phyloP scores from a whole-genome alignment of 371 early-diverging fungal genomes.

The Mucor racemosus region DNA sequence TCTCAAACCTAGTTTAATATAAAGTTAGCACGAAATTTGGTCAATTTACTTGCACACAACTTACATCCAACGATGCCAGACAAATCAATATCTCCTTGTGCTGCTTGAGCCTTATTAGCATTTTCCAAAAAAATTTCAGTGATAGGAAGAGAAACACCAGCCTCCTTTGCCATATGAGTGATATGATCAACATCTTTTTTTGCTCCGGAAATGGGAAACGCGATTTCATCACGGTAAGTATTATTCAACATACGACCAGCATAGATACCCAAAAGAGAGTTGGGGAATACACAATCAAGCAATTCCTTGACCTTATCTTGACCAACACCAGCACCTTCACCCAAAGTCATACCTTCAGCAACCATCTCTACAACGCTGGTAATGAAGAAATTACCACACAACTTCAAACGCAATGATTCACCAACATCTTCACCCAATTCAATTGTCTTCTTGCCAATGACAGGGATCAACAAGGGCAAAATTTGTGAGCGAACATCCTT shows the following conservation, averaged over 20 bases:
- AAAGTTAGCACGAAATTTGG: background rate
- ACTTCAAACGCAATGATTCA: slow-evolving; percentile 58
- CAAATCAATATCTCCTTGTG: slow-evolving; percentile 46
- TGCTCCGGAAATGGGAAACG: slow-evolving; percentile 36
- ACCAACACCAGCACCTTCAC: slow-evolving; percentile 60
- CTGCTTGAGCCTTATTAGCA: slow-evolving; percentile 21
- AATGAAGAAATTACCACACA: slow-evolving; percentile 73
- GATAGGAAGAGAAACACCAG: slow-evolving; percentile 30
- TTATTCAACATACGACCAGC: slow-evolving; percentile 41
- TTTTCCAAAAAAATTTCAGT: slow-evolving; percentile 35
- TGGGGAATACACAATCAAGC: slow-evolving; percentile 59
- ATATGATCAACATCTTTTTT: slow-evolving; percentile 50
- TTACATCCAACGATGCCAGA: slow-evolving; percentile 44
- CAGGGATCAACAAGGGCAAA: slow-evolving; percentile 34
- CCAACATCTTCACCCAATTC: slow-evolving; percentile 56
- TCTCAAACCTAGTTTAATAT: slow-evolving; percentile 10
- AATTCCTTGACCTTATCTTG: slow-evolving; percentile 62
- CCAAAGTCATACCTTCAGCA: slow-evolving; percentile 74
- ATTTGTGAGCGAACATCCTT: slow-evolving; percentile 20
- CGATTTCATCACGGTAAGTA: slow-evolving; percentile 36
- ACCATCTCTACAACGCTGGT: slow-evolving; percentile 61
- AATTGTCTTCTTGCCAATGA: slow-evolving; percentile 43
- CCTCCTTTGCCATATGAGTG: slow-evolving; percentile 32
- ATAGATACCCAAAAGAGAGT: slow-evolving; percentile 35
- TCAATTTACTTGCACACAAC: background rate